Conservation (phyloP, 2,329 filamentous ascomycete genomes). For the Arthroderma sp. region DNA sequence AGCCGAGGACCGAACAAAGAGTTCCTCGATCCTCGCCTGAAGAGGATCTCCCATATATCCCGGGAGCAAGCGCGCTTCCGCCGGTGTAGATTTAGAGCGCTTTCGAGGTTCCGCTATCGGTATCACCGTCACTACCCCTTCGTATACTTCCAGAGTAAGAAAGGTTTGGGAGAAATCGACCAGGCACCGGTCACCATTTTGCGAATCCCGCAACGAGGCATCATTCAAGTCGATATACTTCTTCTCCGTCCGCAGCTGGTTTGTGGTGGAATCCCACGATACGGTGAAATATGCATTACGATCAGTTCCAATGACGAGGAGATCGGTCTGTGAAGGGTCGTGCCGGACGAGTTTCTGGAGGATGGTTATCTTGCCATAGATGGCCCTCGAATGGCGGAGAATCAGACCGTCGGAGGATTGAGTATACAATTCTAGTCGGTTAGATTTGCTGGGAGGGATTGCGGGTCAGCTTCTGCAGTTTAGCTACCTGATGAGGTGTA, state of each 20-base stretch:
- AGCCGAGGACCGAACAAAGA: conserved; percentile 52
- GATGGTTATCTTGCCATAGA: conserved; percentile 81
- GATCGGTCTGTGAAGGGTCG: conserved; percentile 57
- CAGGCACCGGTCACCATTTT: conserved; percentile 69
- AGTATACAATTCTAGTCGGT: conserved; percentile 73
- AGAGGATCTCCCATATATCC: conserved; percentile 50
- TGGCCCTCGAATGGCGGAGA: conserved; percentile 53
- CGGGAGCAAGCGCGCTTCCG: conserved; percentile 9
- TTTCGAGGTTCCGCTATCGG: conserved; percentile 35
- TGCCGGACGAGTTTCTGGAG: conserved; percentile 56
- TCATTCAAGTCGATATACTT: conserved; percentile 48
- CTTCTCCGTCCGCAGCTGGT: conserved; percentile 43
- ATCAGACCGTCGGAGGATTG: conserved; percentile 47
- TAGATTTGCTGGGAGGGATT: conserved; percentile 52
- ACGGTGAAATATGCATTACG: conserved; percentile 83
- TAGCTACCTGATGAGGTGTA: conserved; percentile 6
- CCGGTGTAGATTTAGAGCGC: conserved; percentile 30
- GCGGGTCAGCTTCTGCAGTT: conserved; percentile 13
- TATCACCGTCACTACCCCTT: conserved; percentile 53
- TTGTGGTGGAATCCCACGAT: conserved; percentile 56
- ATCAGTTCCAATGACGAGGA: conserved; percentile 87
- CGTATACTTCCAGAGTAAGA: conserved; percentile 55
- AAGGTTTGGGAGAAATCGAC: conserved; percentile 66
- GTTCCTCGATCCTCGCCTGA: conserved; percentile 50
- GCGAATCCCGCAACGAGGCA: conserved; percentile 55